phyloP scores from a whole-genome alignment of 495 filamentous ascomycete genomes.

The Rusavskia elegans region DNA sequence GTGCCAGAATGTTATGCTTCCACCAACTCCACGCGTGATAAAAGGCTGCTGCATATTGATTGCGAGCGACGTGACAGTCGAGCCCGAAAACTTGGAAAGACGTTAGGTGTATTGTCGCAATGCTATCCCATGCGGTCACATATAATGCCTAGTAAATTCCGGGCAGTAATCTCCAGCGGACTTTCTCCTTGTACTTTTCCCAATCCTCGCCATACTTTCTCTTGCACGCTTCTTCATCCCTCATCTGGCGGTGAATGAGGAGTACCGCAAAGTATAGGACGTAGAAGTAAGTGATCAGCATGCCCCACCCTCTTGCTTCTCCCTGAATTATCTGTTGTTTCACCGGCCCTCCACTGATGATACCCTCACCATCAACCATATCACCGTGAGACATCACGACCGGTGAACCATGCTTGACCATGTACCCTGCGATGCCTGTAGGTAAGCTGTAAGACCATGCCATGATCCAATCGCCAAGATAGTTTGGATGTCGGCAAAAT shows the following conservation, averaged over 20 bases:
- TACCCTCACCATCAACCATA: slow-evolving; percentile 25
- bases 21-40: too few relatives aligned
- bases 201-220: slow-evolving; percentile 90
- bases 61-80: too few relatives aligned
- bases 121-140: background rate
- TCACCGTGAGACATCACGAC: slow-evolving; percentile 5
- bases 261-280: slow-evolving; percentile 82
- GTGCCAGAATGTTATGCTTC: too few relatives aligned
- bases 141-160: slow-evolving; percentile 52
- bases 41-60: too few relatives aligned
- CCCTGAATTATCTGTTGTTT: slow-evolving; percentile 45
- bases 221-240: slow-evolving; percentile 86
- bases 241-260: slow-evolving; percentile 74
- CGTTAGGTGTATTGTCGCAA: too few relatives aligned
- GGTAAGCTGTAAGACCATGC: slow-evolving; percentile 84
- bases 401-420: slow-evolving; percentile 28
- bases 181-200: slow-evolving; percentile 73
- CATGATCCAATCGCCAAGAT: slow-evolving; percentile 94
- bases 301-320: slow-evolving; percentile 63
- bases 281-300: slow-evolving; percentile 89
- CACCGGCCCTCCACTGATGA: slow-evolving; percentile 38
- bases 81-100: too few relatives aligned
- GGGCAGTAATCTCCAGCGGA: slow-evolving; percentile 78
- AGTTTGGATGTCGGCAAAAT: slow-evolving; percentile 83
- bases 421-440: slow-evolving; percentile 72